Conservation (phyloP, 371 early-diverging fungal genomes). For the Mucor saturninus region DNA sequence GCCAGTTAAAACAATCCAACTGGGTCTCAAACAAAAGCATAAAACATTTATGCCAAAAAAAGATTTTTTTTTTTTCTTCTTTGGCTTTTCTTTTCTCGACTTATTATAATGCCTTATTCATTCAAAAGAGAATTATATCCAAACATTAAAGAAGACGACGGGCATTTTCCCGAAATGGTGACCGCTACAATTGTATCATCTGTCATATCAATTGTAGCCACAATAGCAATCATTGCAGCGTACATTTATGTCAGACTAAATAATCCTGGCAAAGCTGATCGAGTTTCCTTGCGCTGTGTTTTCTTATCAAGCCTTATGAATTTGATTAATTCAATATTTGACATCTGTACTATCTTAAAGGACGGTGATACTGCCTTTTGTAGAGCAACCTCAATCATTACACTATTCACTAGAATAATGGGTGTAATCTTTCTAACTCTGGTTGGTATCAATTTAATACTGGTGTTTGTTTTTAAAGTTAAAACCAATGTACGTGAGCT, state of each 20-base stretch:
- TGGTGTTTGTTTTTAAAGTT: conserved; percentile 34
- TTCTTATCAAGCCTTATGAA: conserved; percentile 20
- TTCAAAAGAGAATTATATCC: too few relatives aligned
- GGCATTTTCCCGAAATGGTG: background rate
- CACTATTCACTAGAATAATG: conserved; percentile 19
- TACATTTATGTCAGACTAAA: conserved; percentile 5
- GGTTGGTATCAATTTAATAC: conserved; percentile 38
- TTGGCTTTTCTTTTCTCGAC: too few relatives aligned
- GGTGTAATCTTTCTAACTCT: conserved; percentile 24
- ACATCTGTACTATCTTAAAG: conserved; percentile 4
- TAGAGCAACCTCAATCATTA: conserved; percentile 19
- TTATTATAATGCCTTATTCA: too few relatives aligned
- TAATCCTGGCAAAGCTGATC: conserved; percentile 17
- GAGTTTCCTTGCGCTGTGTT: conserved; percentile 43
- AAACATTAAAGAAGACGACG: background rate
- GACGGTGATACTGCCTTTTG: conserved; percentile 16
- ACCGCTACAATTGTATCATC: background rate
- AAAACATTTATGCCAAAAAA: too few relatives aligned
- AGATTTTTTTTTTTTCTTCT: too few relatives aligned
- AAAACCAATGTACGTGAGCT: background rate
- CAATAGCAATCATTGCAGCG: background rate
- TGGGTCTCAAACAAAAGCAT: background rate
- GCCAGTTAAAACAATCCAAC: too few relatives aligned
- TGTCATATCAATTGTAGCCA: conserved; percentile 6
- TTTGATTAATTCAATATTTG: conserved; percentile 15